phyloP scores from a whole-genome alignment of 257 asterid genomes.

The Nicotiana attenuata region DNA sequence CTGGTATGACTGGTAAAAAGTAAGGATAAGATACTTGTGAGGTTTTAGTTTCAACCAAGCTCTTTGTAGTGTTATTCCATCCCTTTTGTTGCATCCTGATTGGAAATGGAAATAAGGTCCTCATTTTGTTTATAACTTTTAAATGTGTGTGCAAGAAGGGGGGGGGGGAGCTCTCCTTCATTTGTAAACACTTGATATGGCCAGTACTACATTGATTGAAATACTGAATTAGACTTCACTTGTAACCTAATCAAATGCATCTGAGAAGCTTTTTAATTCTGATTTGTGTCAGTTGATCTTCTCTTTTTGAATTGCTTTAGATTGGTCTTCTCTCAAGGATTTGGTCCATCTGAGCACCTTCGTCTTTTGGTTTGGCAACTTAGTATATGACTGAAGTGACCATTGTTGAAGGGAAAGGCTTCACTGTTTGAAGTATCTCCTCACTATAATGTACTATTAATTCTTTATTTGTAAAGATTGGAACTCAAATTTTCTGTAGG shows the following conservation, averaged over 20 bases:
- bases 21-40: slow-evolving; percentile 10
- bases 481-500: not conserved
- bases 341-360: not conserved
- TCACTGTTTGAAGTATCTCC: not conserved
- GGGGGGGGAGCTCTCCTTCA: not conserved
- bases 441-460: not conserved
- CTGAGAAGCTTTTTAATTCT: not conserved
- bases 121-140: not conserved
- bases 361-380: not conserved
- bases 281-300: too few species aligned
- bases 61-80: not conserved
- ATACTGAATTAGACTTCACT: not conserved
- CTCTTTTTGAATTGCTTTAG: not conserved
- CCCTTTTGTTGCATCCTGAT: slow-evolving; percentile 1
- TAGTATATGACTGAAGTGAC: not conserved
- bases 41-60: not conserved
- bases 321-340: not conserved
- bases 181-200: not conserved
- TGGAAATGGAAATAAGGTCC: slow-evolving; percentile 21
- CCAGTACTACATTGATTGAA: not conserved
- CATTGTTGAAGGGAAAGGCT: not conserved
- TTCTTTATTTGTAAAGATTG: not conserved
- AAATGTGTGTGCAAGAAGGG: not conserved
- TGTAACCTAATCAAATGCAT: not conserved
- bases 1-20: slow-evolving; percentile 74